Base-by-base conservation (phyloP, 768 basidiomycete species). In the Leccinum incarnatum region DNA sequence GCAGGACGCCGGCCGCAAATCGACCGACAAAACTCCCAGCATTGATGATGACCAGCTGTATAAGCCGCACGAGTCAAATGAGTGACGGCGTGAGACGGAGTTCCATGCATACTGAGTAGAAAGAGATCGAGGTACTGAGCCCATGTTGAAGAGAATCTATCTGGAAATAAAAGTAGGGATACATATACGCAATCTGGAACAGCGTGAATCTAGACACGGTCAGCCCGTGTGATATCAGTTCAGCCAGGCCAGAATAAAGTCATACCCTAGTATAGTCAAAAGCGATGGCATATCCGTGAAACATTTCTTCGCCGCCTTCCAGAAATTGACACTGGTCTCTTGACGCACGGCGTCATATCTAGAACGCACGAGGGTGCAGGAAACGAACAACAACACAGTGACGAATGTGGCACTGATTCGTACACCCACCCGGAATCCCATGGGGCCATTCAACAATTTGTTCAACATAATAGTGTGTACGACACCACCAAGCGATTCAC, bases 381-480 rank as follows among this genome's bases (percentile, higher is more conserved):
- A 76, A 11, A 79, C 56, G 25, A 77, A 51, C 14, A 82, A 64
- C 0, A 78, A 55, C 5, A 53, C 75, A 0, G 74, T 67, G 53
- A 77, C 68, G n/a, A 83, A 66, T 21, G 67, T 67, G 2, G 76
- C 80, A 55, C 73, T 79, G 12, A 74, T 74, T 4, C 72, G 74
- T 0, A 77, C 75, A 29, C 77, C 75, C 42, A 58, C 72, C 12
- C 63, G 71, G 63, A 83, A 79, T 8, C 87, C 83, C 4, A 79
- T 68, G 6, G 71, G 62, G 3, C 79, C 77, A 54, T 78, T 79
- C 54, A 53, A 59, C 34, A 54, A 59, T 23, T 76, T 69, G 66
- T 89, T 88, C 29, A 89, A 72, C 76, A 87, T 80, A 61, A 86
- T 83, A 1, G 85, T 83, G 55, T 86, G 80, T 14, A 82, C 62